These are phyloP conservation scores for Phytophthora rubi DNA, from an alignment of 352 stramenopile species.

Conservation along the genomic window DNA sequence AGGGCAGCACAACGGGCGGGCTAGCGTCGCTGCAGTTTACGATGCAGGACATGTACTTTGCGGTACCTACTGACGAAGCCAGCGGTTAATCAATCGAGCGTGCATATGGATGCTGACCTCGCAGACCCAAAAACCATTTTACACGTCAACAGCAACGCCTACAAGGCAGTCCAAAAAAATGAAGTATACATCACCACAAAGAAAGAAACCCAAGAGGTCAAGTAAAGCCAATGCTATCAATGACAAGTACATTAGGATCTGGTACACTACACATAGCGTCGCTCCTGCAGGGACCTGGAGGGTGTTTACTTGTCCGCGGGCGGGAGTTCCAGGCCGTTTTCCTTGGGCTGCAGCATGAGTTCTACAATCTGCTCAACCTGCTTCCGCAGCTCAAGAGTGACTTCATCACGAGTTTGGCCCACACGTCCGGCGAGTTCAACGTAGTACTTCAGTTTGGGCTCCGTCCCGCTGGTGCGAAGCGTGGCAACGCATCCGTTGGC, in stretches of 20 bases:
- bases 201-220: slow-evolving; percentile 13
- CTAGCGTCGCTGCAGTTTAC: slow-evolving; percentile 71
- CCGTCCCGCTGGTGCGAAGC: slow-evolving; percentile 97
- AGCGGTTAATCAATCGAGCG: slow-evolving; percentile 19
- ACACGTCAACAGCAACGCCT: slow-evolving; percentile 16
- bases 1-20: slow-evolving; percentile 26
- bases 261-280: slow-evolving; percentile 14
- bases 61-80: slow-evolving; percentile 46
- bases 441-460: slow-evolving; percentile 99
- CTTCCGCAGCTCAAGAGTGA: slow-evolving; percentile 54
- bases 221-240: slow-evolving; percentile 32
- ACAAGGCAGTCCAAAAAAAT: slow-evolving; percentile 27
- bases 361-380: slow-evolving; percentile 83
- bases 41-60: slow-evolving; percentile 86
- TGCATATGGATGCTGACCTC: slow-evolving; percentile 24
- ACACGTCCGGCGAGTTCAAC: slow-evolving; percentile 90
- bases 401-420: slow-evolving; percentile 68
- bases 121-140: slow-evolving; percentile 19
- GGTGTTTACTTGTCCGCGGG: slow-evolving; percentile 34
- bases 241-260: slow-evolving; percentile 42
- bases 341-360: slow-evolving; percentile 81
- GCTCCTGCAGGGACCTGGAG: neutral
- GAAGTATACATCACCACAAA: slow-evolving; percentile 34
- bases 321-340: slow-evolving; percentile 78
- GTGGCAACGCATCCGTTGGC: slow-evolving; percentile 96